Percentiles rank a stretch among this genome's conserved stretches.
Evolutionary conservation across 208 protist genomes (phyloP).

Genomic region (Tetramitus jugosus): DNA sequence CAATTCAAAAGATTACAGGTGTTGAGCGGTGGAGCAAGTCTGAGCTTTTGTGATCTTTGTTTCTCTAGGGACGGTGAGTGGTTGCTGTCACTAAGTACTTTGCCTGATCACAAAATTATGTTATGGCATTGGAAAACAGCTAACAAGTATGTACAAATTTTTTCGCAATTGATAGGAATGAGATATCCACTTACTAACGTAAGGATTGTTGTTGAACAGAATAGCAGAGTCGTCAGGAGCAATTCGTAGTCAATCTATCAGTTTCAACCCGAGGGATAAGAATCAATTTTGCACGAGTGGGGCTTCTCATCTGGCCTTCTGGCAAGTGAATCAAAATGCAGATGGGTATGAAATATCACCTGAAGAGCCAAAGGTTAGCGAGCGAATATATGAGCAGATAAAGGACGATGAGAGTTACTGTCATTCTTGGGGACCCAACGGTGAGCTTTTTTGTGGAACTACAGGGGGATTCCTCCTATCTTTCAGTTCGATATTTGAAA

Average conservation of each 20-base stretch:
- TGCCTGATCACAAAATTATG: background rate
- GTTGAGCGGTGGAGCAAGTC: background rate
- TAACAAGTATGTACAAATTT: background rate
- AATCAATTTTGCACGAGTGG: conserved; percentile 3
- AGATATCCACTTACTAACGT: too few relatives aligned
- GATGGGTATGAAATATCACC: background rate
- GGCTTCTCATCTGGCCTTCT: background rate
- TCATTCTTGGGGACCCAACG: background rate
- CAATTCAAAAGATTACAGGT: background rate
- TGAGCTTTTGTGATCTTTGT: background rate
- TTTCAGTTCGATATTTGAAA: background rate
- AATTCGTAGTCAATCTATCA: background rate
- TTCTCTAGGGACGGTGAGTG: background rate
- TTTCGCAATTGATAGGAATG: too few relatives aligned
- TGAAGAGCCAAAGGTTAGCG: background rate
- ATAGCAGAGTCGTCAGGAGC: too few relatives aligned
- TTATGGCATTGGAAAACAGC: background rate
- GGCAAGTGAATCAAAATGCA: background rate
- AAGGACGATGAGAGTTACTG: background rate
- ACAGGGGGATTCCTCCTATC: background rate
- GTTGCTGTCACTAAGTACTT: background rate
- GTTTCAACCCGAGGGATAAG: conserved; percentile 7
- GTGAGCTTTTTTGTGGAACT: background rate
- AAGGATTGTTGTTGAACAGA: too few relatives aligned
- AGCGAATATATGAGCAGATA: conserved; percentile 10